Evolutionary conservation across 129 eudicot species (phyloP).

Genomic region (Lactuca sativa): DNA sequence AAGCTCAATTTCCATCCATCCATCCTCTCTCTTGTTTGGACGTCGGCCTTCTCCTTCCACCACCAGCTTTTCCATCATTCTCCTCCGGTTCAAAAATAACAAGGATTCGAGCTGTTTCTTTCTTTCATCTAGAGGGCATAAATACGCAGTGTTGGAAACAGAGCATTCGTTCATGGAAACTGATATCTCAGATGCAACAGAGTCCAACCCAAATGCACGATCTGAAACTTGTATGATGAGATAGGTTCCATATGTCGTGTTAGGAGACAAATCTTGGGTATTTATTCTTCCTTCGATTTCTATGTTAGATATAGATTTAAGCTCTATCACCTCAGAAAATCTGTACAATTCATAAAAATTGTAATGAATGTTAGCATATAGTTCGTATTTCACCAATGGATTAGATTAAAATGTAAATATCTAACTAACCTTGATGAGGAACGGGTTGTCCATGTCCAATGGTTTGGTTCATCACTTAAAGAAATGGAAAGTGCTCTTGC

Average conservation of each 20-base stretch:
- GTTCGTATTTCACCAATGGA: neutral
- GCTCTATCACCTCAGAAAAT: conserved; percentile 59
- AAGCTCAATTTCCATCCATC: conserved; percentile 55
- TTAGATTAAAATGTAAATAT: neutral
- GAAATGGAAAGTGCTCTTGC: conserved; percentile 51
- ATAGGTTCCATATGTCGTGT: conserved; percentile 58
- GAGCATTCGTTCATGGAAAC: conserved; percentile 27
- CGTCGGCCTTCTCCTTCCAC: conserved; percentile 28
- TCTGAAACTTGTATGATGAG: conserved; percentile 44
- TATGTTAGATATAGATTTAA: conserved; percentile 39
- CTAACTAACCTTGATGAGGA: conserved; percentile 47
- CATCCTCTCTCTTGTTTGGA: conserved; percentile 51
- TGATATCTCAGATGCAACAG: conserved; percentile 48
- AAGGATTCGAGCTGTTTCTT: conserved; percentile 35
- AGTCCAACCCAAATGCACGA: conserved; percentile 54
- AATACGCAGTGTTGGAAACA: conserved; percentile 37
- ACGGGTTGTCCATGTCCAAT: conserved; percentile 52
- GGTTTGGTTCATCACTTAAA: conserved; percentile 34
- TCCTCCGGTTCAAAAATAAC: conserved; percentile 42
- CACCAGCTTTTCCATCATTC: conserved; percentile 48
- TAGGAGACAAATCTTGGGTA: conserved; percentile 41
- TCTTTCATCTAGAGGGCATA: conserved; percentile 28
- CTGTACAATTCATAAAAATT: conserved; percentile 26
- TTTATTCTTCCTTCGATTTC: conserved; percentile 50
- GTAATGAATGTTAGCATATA: neutral